Evolutionary conservation across 2,329 filamentous ascomycete genomes (phyloP), one percentile per base, ranked within the genome.

Genomic region (Onygena corvina): DNA sequence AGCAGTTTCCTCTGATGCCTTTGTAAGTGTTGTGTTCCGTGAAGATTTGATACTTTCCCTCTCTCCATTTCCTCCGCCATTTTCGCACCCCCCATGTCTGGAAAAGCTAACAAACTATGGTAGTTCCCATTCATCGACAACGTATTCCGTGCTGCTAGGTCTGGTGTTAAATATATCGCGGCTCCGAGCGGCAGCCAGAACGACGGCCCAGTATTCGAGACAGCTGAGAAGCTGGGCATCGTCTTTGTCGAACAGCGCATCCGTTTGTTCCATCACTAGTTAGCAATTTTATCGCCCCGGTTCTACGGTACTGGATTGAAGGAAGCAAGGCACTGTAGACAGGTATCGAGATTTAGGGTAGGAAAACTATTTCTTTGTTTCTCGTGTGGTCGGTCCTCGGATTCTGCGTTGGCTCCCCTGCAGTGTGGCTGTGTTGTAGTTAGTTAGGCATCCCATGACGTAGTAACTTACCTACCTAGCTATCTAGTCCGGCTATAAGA

Each of bases 91-190:
- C 9, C 34, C 16, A 14, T 8, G 38, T 30, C 31, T 45, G 30
- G 42, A 14, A 5, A 44, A 1, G 6, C 16, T 50, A 36, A 46
- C 45, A 7, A 34, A 14, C 18, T 48, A 30, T 20, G n/a, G 5
- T 52, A 87, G 85, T 98, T 98, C 80, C 92, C 92, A 58, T 98
- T 98, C 71, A 86, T 87, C 62, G 92, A 98, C 75, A 98, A 98
- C 61, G 84, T 98, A 57, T 95, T 93, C 79, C 81, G 92, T 57
- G 86, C 88, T 47, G 81, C 80, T 54, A 79, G 87, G 60, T 94
- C 87, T 18, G 92, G 92, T 46, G 88, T 80, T 63, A 96, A 94
- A 74, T 98, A 94, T 73, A 86, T 96, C 61, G 90, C 92, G 49
- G 90, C 90, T 33, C 92, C 92, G 7, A 84, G 80, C 46, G 92